Evolutionary conservation across 768 basidiomycete genomes (phyloP).

Genomic region (Trametes meyenii): DNA sequence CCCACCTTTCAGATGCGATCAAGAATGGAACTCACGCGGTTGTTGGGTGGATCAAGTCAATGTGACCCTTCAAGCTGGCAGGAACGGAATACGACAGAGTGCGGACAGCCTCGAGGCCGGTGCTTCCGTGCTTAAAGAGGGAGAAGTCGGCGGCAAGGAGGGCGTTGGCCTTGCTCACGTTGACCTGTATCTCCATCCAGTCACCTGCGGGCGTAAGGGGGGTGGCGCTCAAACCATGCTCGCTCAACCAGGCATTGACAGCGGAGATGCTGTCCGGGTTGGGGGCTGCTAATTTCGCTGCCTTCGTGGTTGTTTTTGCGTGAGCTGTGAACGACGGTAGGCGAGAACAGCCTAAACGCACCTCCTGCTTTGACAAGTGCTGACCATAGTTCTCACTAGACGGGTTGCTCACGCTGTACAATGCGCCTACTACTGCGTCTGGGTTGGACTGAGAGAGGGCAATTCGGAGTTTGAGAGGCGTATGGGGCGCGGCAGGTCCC

Average conservation of each 20-base stretch:
- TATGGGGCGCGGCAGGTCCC: constrained; percentile 24
- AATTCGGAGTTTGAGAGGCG: constrained; percentile 31
- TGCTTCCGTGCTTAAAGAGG: constrained; percentile 27
- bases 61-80: constrained; percentile 22
- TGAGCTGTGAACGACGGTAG: background rate
- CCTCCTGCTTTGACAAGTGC: constrained; percentile 34
- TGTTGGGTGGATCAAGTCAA: constrained; percentile 35
- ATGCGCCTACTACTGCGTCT: constrained; percentile 30
- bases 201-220: constrained; percentile 33
- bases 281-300: constrained; percentile 29
- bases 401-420: constrained; percentile 32
- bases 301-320: constrained; percentile 11
- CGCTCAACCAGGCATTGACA: constrained; percentile 32
- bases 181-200: constrained; percentile 28
- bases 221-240: constrained; percentile 26
- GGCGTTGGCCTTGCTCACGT: constrained; percentile 34
- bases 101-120: constrained; percentile 29
- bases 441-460: constrained; percentile 31
- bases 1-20: background rate
- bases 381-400: constrained; percentile 30
- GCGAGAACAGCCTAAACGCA: constrained; percentile 2
- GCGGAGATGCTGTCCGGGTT: constrained; percentile 23
- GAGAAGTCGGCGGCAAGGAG: constrained; percentile 33
- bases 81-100: constrained; percentile 36
- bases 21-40: constrained; percentile 23